These are phyloP conservation scores for Aspergillus sparsus DNA, from an alignment of 495 filamentous ascomycete genomes.

Conservation along the genomic window DNA sequence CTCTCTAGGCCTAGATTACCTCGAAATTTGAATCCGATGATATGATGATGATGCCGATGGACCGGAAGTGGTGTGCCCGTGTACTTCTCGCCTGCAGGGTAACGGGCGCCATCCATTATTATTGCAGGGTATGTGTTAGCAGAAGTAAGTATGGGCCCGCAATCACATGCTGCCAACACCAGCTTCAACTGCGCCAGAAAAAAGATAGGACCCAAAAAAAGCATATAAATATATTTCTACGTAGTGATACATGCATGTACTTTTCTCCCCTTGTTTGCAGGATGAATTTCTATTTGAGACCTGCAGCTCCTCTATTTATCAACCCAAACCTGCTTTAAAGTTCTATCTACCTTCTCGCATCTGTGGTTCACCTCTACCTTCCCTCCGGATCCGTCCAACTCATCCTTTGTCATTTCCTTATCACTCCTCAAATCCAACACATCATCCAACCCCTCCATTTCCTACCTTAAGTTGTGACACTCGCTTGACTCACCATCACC, in stretches of 20 bases:
- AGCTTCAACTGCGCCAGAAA: slow-evolving; percentile 3
- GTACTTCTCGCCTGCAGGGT: slow-evolving; percentile 14
- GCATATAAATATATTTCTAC: slow-evolving; percentile 8
- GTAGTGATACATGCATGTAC: neutral
- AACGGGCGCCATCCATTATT: slow-evolving; percentile 7
- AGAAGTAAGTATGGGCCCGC: slow-evolving; percentile 16
- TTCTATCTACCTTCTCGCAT: slow-evolving; percentile 13
- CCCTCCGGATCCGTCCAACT: slow-evolving; percentile 13
- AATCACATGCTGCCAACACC: slow-evolving; percentile 27
- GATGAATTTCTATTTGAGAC: slow-evolving; percentile 1
- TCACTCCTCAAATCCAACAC: no score
- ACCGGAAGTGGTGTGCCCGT: slow-evolving; percentile 1
- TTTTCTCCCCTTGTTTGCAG: neutral
- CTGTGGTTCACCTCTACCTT: slow-evolving; percentile 18
- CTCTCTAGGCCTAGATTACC: neutral
- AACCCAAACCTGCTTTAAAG: slow-evolving; percentile 8
- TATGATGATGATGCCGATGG: slow-evolving; percentile 7
- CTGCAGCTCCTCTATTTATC: slow-evolving; percentile 7
- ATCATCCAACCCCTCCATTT: no score
- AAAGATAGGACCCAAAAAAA: slow-evolving; percentile 4
- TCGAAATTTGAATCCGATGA: neutral
- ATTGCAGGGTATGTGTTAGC: neutral
- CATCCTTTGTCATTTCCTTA: neutral
- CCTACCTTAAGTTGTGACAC: no score
- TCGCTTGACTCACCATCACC: no score